Conservation (phyloP, 2,329 filamentous ascomycete species). For the Blumeriella jaapii region DNA sequence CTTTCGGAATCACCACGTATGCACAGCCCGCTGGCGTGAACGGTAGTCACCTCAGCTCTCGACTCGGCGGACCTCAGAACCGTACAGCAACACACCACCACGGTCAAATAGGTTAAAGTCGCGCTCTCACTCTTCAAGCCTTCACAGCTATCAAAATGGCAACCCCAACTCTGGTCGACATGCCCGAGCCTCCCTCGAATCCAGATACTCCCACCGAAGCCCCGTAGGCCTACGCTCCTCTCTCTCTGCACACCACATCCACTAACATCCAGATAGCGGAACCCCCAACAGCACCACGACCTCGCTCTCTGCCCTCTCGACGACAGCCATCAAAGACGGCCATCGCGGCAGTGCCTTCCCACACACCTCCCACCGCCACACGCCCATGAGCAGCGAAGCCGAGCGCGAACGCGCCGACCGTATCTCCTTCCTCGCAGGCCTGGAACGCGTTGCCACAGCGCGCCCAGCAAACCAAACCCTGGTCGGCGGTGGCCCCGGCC, state of each 20-base stretch:
- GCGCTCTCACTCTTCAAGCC: neutral
- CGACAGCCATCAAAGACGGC: slow-evolving; percentile 92
- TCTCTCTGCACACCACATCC: slow-evolving; percentile 12
- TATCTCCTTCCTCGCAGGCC: slow-evolving; percentile 86
- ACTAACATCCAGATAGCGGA: slow-evolving; percentile 42
- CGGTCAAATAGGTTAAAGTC: no score
- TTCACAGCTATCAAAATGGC: slow-evolving; percentile 13
- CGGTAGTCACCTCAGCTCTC: no score
- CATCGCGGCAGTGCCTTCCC: slow-evolving; percentile 70
- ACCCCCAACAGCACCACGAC: slow-evolving; percentile 90
- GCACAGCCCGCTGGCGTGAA: no score
- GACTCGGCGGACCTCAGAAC: no score
- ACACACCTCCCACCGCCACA: slow-evolving; percentile 43
- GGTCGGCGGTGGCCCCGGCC: slow-evolving; percentile 24
- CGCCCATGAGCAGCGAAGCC: slow-evolving; percentile 58
- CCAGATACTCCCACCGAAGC: slow-evolving; percentile 81
- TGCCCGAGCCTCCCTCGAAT: slow-evolving; percentile 71
- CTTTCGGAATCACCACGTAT: no score
- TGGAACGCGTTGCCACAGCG: slow-evolving; percentile 75
- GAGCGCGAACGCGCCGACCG: slow-evolving; percentile 90
- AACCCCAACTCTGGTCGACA: slow-evolving; percentile 58
- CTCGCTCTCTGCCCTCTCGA: slow-evolving; percentile 82
- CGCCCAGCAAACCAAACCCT: slow-evolving; percentile 33
- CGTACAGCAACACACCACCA: no score
- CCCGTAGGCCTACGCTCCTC: slow-evolving; percentile 49